These are phyloP conservation scores for Suillus alpinus DNA, from an alignment of 768 basidiomycete species.

Conservation along the genomic window DNA sequence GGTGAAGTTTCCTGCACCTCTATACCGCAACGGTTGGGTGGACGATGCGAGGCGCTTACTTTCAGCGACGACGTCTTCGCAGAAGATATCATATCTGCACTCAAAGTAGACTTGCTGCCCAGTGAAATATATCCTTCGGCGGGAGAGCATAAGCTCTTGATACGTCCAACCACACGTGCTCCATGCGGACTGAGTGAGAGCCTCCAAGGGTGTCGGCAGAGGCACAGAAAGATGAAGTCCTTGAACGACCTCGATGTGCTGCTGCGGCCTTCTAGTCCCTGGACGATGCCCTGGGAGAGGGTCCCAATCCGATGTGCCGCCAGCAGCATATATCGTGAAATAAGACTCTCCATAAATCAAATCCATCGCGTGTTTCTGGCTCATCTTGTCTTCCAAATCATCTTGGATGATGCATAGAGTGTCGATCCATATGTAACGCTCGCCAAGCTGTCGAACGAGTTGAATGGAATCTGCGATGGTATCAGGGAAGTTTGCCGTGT, in stretches of 20 bases:
- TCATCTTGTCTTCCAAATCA: constrained; percentile 12
- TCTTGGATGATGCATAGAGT: constrained; percentile 24
- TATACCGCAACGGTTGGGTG: no score
- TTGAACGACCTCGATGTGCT: constrained; percentile 17
- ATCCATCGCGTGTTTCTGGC: constrained; percentile 19
- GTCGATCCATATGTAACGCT: constrained; percentile 24
- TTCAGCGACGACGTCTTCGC: constrained; percentile 21
- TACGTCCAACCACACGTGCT: constrained; percentile 21
- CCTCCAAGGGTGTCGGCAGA: constrained; percentile 13
- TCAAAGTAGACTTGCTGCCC: constrained; percentile 19
- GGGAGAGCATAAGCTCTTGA: constrained; percentile 17
- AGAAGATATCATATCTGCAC: constrained; percentile 16
- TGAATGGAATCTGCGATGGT: constrained; percentile 21
- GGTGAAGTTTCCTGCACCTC: no score
- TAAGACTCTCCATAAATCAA: constrained; percentile 13
- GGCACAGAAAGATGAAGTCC: constrained; percentile 18
- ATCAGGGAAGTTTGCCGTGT: constrained; percentile 4
- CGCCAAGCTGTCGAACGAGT: constrained; percentile 12
- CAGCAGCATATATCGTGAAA: constrained; percentile 17
- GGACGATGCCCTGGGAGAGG: constrained; percentile 11
- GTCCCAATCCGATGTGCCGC: constrained; percentile 7
- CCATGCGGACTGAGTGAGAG: constrained; percentile 11
- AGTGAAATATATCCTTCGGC: constrained; percentile 20
- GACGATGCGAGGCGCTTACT: constrained; percentile 1
- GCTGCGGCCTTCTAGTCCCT: constrained; percentile 10